Base-by-base conservation (phyloP, 176 grass and related monocot species). In the Aegilops umbellulata region DNA sequence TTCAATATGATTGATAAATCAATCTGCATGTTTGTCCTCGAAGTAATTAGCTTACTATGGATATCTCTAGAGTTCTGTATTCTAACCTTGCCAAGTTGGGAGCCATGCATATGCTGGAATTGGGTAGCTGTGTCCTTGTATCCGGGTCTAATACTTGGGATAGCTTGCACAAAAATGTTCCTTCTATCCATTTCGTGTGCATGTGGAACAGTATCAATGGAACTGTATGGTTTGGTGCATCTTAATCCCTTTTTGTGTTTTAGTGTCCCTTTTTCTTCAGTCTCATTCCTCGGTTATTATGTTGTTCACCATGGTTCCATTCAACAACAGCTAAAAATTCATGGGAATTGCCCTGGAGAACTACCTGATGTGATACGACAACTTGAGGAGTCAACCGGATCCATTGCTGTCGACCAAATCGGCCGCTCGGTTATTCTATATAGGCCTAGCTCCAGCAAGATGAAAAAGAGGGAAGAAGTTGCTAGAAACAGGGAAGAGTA, bases 311-410 rank as follows among this genome's bases (percentile, higher is more conserved):
- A 86, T 49, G 24, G 66, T 32, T 70, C 22, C 36, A 49, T 81
- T 62, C 31, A 88, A 71, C 77, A 80, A 88, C 92, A 98, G 92
- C 84, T 96, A 85, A 98, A 98, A 76, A 86, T 98, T 70, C 94
- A 95, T 22, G 88, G 88, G 17, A 98, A 90, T 71, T 98, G 92
- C 77, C 93, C 97, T 42, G 92, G 75, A 80, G 94, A 98, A 20
- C 58, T 98, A 67, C 26, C 64, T 22, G 90, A 98, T 22, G 84
- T 89, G 71, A 88, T 98, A 92, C 85, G 80, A 47, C 90, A 92
- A 85, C 93, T 98, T 69, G 97, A 96, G 78, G 82, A 95, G 42
- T 88, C 97, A 16, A 98, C 97, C n/a, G 94, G 92, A 91, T 96
- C 97, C 11, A 60, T 96, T 20, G 86, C 80, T 58, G 73, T 94